phyloP scores from a whole-genome alignment of 1,284 basidiomycete species.

The Rugosomyces carneus region DNA sequence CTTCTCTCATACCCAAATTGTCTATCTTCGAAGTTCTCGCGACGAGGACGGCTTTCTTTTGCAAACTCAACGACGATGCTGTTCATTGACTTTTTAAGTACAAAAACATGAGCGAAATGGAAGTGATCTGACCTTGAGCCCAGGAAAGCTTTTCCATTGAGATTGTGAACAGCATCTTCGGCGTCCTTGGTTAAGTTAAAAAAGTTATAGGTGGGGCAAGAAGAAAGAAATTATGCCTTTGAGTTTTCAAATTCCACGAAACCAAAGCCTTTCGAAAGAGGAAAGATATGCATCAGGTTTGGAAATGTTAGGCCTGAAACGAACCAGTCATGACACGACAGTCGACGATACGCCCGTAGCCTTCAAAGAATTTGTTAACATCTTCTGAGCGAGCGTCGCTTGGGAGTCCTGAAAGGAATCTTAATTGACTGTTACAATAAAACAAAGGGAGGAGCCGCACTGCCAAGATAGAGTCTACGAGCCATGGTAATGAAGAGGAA shows the following conservation, averaged over 20 bases:
- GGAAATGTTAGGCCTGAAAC: conserved; percentile 22
- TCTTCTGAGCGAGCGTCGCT: conserved; percentile 75
- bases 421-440: conserved; percentile 6
- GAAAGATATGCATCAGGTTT: conserved; percentile 15
- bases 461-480: conserved; percentile 78
- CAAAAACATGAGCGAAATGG: neutral
- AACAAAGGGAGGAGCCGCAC: conserved; percentile 38
- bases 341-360: conserved; percentile 81
- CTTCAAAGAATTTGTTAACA: conserved; percentile 80
- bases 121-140: conserved; percentile 62
- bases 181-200: conserved; percentile 59
- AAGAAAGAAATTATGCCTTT: conserved; percentile 39
- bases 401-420: conserved; percentile 54
- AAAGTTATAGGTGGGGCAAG: neutral
- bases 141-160: conserved; percentile 85
- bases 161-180: conserved; percentile 82
- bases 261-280: conserved; percentile 62
- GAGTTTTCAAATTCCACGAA: conserved; percentile 90
- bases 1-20: conserved; percentile 38
- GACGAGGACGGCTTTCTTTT: conserved; percentile 80
- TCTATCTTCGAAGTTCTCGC: conserved; percentile 65
- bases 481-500: conserved; percentile 58
- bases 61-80: conserved; percentile 91
- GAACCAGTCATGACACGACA: conserved; percentile 89
- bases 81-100: neutral